Evolutionary conservation across 805 yeast species (phyloP), one percentile per base, ranked within the genome.

Genomic region (Kuraishia hungarica): DNA sequence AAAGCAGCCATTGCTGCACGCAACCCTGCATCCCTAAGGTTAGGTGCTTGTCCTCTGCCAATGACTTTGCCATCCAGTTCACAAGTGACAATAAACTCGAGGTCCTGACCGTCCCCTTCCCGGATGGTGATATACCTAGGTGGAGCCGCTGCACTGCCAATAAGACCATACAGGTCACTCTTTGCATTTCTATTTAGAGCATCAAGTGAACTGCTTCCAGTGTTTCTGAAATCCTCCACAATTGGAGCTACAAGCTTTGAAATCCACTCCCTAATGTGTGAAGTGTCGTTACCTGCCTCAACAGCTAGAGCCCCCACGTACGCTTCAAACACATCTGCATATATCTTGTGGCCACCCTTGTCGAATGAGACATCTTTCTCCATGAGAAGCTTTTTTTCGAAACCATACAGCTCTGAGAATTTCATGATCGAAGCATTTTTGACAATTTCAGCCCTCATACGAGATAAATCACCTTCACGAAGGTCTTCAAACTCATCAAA

Each of bases 321-420:
- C 0, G 98, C 97, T 70, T 94, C 99, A 66, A 93, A 89, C 0
- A 87, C 83, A 74, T 93, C 99, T 0, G 98, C 97, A 63, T 79
- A 79, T 2, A 87, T 73, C 65, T 94, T 94, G 59, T 79, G 79
- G 56, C 78, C 81, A 8, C 89, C 88, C 39, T 73, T 71, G 28
- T 70, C 66, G 54, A 78, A 74, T 15, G 73, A 62, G 2, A 67
- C 66, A 35, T 73, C 80, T 39, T 77, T 74, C 60, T 78, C 76
- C 54, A 78, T 73, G 55, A 77, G 75, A 58, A 89, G 69, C 54
- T 73, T 72, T 56, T 80, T 75, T 59, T 83, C 85, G 56, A 91
- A 79, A 0, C 83, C 85, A 68, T 93, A 93, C 8, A 76, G 64
- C 26, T 77, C 70, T 0, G 97, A 77, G 79, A 93, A 87, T 59